Evolutionary conservation across 495 filamentous ascomycete genomes (phyloP), one percentile per base, ranked within the genome.

Genomic region (Podospora australis): DNA sequence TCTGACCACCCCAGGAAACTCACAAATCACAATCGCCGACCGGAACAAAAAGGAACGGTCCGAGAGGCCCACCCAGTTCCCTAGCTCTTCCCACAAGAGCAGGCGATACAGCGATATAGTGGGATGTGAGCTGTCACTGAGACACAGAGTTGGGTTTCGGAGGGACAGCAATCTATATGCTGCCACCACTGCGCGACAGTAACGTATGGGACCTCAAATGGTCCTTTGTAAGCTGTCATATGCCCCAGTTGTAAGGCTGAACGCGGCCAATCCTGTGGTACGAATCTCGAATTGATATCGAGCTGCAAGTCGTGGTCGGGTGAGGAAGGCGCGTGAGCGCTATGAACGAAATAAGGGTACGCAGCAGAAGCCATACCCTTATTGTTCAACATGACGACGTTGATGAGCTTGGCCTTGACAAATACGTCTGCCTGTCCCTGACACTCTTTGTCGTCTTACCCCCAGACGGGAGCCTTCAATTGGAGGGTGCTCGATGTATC

Each of bases 11-110:
- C 32, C 30, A 34, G 24, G 24, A 23, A 52, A 53, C 17, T 43
- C 47, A 29, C 28, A 35, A 44, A 49, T 47, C 36, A 49, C 39
- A 30, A 39, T 48, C 30, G 16, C 32, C 19, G n/a, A 28, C 25
- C 23, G 17, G 38, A 24, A 40, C 7, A 25, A 28, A 44, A 49
- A 55, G 58, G 58, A 58, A 61, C 58, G 58, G 58, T 46, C 58
- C 58, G 58, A 49, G 17, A 34, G 30, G 29, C 40, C 25, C 20
- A 13, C 6, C 22, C 28, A 4, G 25, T 16, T 26, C 19, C 17
- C 19, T 38, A 21, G 35, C 39, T n/a, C n/a, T 56, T 49, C 55
- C 50, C 58, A 49, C 52, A 52, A 48, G 38, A 22, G 39, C 21
- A 38, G 34, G 51, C 46, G 23, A 34, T 21, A 30, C 3, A 29